Evolutionary conservation across 176 grass and related monocot genomes (phyloP), one percentile per base, ranked within the genome.

Genomic region (Rhynchospora breviuscula): DNA sequence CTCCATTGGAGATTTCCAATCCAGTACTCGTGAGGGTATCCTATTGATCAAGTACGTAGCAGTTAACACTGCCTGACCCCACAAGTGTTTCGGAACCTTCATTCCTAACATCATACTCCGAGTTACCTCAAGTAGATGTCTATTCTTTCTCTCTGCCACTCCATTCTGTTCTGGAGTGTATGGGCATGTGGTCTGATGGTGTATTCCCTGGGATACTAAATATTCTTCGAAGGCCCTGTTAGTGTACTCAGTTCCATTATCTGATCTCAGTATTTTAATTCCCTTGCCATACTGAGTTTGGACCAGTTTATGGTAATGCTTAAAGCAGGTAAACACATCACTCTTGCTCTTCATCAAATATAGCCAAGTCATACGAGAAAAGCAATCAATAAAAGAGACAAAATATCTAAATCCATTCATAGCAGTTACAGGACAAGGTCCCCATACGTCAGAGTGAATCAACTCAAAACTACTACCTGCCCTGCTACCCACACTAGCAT

Each of bases 391-490:
- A 63, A 82, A 82, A 19, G 11, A 8, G 44, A 82, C 79, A 60
- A 63, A 82, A 63, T 63, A 82, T 82, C 12, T 40, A 82, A 63
- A 63, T 63, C 79, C 22, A 64, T 82, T 25, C 23, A 14, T 15
- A 82, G 79, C 62, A n/a, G 58, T 43, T 23, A 45, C 18, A 17
- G 79, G 11, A 40, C 7, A 21, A 8, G 23, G 59, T 14, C 79
- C 79, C 79, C 79, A 66, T 46, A 82, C 81, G 70, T 83, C 43
- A 10, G 81, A 73, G 17, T 73, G 81, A 4, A 84, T n/a, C 45
- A 84, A 84, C 1, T 70, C 22, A 84, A 84, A 84, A 21, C 3
- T 5, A 33, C 26, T 33, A 5, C 4, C 0, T 2, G 6, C 46
- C 13, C 7, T 26, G 46, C 15, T 18, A 18, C 29, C 77, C 7